phyloP scores from a whole-genome alignment of 2,329 filamentous ascomycete species.

The Gyromitra esculenta region DNA sequence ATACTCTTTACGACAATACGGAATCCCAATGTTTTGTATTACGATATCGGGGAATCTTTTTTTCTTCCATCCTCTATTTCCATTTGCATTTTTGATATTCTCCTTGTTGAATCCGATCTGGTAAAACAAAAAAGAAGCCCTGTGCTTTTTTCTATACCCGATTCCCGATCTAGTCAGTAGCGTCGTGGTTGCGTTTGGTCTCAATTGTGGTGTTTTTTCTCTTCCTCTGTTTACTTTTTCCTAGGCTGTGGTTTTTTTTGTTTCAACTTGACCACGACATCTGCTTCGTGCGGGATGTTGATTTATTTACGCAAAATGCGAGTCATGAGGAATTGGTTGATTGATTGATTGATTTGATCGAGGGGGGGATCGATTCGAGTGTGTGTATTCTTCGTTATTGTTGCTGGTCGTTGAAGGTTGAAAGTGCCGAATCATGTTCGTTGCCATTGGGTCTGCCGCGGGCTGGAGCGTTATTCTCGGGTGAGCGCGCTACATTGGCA shows the following conservation, averaged over 20 bases:
- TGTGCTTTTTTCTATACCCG: conserved; percentile 2
- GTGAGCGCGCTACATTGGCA: conserved; percentile 17
- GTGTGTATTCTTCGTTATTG: neutral
- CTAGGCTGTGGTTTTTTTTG: conserved; percentile 2
- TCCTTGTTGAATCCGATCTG: conserved; percentile 20
- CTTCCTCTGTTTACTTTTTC: conserved; percentile 14
- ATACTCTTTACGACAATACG: neutral
- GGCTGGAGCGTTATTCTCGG: conserved; percentile 28
- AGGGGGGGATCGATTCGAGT: neutral
- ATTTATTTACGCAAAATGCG: conserved; percentile 24
- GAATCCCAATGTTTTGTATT: no score
- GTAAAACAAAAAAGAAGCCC: conserved; percentile 12
- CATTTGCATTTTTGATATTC: neutral
- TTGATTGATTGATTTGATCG: neutral
- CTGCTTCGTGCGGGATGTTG: conserved; percentile 15
- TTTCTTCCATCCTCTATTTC: neutral
- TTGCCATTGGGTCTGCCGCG: conserved; percentile 20
- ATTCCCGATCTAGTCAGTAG: conserved; percentile 9
- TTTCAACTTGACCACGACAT: conserved; percentile 38
- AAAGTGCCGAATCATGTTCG: conserved; percentile 20
- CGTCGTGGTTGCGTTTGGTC: conserved; percentile 20
- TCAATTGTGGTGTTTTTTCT: conserved; percentile 4
- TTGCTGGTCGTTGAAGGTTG: neutral
- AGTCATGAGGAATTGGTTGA: neutral
- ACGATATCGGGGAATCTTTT: neutral